A percentile compares a stretch with the other conserved stretches of the same genome.
Conservation (phyloP, 331 rosid genomes). For the Cydonia oblonga region DNA sequence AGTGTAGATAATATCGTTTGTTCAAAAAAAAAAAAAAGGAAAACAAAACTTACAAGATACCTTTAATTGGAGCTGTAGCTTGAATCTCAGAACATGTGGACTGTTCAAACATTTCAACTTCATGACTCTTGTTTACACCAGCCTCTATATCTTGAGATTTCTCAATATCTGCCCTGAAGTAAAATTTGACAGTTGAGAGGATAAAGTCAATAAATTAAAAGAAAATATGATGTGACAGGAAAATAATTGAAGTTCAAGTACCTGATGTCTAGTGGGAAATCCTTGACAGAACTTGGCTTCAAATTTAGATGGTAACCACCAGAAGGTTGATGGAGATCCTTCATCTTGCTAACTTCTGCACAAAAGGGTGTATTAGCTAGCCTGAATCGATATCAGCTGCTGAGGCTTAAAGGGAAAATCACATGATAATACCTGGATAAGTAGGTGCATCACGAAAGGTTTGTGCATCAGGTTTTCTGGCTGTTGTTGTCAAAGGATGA, state of each 20-base stretch:
- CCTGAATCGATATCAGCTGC: background rate
- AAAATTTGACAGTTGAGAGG: slow-evolving; percentile 7
- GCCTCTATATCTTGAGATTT: slow-evolving; percentile 26
- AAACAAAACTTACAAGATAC: slow-evolving; percentile 18
- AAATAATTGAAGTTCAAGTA: slow-evolving; percentile 19
- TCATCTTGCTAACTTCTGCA: slow-evolving; percentile 35
- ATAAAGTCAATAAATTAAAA: background rate
- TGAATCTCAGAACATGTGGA: slow-evolving; percentile 25
- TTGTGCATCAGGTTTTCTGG: slow-evolving; percentile 19
- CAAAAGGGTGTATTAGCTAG: slow-evolving; percentile 1
- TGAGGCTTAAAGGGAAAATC: background rate
- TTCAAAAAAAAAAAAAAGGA: too few relatives aligned
- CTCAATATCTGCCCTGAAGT: slow-evolving; percentile 29
- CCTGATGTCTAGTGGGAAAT: slow-evolving; percentile 30
- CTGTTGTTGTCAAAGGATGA: slow-evolving; percentile 21
- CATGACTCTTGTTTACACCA: slow-evolving; percentile 19
- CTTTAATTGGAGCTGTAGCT: slow-evolving; percentile 30
- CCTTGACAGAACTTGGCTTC: slow-evolving; percentile 19
- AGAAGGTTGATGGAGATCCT: slow-evolving; percentile 22
- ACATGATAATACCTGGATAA: slow-evolving; percentile 38
- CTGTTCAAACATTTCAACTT: slow-evolving; percentile 17
- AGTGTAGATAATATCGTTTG: too few relatives aligned
- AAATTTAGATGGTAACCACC: slow-evolving; percentile 3
- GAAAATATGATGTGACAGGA: background rate
- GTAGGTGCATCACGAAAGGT: slow-evolving; percentile 19